These are phyloP conservation scores for Jatropha curcas DNA, from an alignment of 345 rosid species.

Conservation along the genomic window DNA sequence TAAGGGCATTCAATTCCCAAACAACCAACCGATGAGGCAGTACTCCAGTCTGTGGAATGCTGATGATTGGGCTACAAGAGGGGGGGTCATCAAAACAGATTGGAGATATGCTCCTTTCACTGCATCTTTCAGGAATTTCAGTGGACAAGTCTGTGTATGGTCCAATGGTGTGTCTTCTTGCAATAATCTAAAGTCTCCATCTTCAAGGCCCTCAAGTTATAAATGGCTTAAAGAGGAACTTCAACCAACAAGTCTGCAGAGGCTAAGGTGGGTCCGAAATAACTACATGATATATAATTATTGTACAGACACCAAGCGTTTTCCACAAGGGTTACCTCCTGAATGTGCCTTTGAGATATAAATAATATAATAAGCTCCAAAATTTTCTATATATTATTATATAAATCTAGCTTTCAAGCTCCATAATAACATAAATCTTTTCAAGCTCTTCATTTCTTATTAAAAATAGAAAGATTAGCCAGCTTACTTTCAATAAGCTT, in stretches of 20 bases:
- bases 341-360: neutral
- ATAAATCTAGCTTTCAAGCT: no score
- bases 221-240: constrained; percentile 21
- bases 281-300: neutral
- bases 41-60: constrained; percentile 66
- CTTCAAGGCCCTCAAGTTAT: neutral
- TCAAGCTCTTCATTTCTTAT: no score
- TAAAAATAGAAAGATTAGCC: no score
- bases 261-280: neutral
- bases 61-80: constrained; percentile 78
- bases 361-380: no score
- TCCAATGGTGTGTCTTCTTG: constrained; percentile 31
- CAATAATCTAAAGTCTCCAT: neutral
- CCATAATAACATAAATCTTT: no score
- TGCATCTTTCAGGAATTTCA: constrained; percentile 47
- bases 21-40: constrained; percentile 57
- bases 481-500: no score
- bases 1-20: constrained; percentile 49
- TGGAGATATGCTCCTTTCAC: constrained; percentile 62
- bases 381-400: no score
- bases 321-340: neutral
- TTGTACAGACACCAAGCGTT: neutral
- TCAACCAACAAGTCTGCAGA: neutral
- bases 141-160: constrained; percentile 40
- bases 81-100: constrained; percentile 64